Evolutionary conservation across 352 stramenopile genomes (phyloP), one percentile per base, ranked within the genome.

Genomic region (Paralagenidium karlingii): DNA sequence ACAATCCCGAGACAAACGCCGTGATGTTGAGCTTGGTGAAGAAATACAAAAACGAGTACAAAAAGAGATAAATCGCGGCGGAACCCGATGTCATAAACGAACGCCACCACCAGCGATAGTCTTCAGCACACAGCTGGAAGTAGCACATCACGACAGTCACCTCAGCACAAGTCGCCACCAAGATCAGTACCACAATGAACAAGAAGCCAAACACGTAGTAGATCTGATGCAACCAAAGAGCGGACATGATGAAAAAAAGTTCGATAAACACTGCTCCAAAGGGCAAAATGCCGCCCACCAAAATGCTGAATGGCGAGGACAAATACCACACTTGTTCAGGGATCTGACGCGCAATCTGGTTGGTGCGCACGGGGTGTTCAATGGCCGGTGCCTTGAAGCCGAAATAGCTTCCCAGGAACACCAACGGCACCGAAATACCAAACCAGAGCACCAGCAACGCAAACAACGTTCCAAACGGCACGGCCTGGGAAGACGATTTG

Each of bases 151-250:
- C 94, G 40, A 99, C 96, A 26, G 92, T 94, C 29, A 99, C 96
- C 62, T 99, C 90, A 0, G 96, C 95, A 59, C 94, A 99, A 19
- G 96, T 99, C 13, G 94, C 81, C 11, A 96, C 71, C 24, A 99
- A 68, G 53, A 99, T 98, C 22, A 99, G 46, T 34, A 98, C 64
- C 34, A 99, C 96, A 38, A 97, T 91, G 53, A 99, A 95, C 31
- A 99, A 68, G 60, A 99, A 99, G 38, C 96, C 94, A 65, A 99
- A 99, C 25, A 99, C 94, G 73, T 98, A 98, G 77, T 99, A 99
- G 51, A 98, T 96, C 79, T 97, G 90, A 68, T 99, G 89, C 36
- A 99, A 61, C 96, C 96, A 99, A 24, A 99, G 67, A 38, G 96
- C 94, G 48, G 82, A 97, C 93, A 99, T 98, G 64, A 99, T 99